phyloP scores from a whole-genome alignment of 2,329 filamentous ascomycete species.

The Exophiala sideris region DNA sequence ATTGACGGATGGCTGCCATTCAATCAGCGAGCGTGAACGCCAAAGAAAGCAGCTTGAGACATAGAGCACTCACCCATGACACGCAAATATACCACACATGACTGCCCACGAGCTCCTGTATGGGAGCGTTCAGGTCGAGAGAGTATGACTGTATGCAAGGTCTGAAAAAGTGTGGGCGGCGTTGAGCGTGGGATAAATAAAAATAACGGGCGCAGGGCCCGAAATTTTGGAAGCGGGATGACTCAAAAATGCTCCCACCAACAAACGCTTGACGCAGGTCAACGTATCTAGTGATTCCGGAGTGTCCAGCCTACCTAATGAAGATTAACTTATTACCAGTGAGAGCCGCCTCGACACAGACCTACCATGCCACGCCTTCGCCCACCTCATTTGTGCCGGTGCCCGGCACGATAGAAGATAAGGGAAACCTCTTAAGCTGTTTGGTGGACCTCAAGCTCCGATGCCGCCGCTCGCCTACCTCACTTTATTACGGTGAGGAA shows the following conservation, averaged over 20 bases:
- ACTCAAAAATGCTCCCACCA: conserved; percentile 10
- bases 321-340: too few species aligned
- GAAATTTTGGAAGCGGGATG: conserved; percentile 23
- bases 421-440: background rate
- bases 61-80: conserved; percentile 67
- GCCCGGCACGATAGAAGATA: background rate
- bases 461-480: conserved; percentile 2
- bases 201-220: conserved; percentile 15
- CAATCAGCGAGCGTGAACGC: conserved; percentile 1
- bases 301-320: background rate
- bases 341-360: too few species aligned
- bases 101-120: conserved; percentile 39
- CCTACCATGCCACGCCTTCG: too few species aligned
- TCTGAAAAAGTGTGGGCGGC: conserved; percentile 21
- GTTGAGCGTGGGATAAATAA: conserved; percentile 24
- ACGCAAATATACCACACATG: conserved; percentile 98
- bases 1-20: conserved; percentile 30
- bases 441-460: background rate
- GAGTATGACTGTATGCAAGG: conserved; percentile 27
- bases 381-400: too few species aligned
- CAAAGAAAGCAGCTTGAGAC: conserved; percentile 1
- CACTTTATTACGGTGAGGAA: background rate
- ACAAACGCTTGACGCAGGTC: background rate
- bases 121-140: conserved; percentile 5
- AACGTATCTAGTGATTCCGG: background rate